Conservation (phyloP, 2,329 filamentous ascomycete genomes). For the Juglanconis oblonga region DNA sequence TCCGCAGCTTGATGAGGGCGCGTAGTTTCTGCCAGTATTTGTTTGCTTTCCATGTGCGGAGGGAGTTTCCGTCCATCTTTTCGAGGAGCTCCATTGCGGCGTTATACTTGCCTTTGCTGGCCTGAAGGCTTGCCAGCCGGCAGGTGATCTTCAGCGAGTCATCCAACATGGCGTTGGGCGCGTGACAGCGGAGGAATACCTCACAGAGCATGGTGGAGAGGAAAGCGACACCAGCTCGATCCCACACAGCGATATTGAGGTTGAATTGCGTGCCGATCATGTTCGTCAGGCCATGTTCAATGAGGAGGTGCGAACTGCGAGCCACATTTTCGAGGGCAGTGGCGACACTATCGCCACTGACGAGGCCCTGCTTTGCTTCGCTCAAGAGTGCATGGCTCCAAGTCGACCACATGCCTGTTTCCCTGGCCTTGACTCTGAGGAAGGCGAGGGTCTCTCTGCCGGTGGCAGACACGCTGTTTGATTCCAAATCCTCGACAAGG, state of each 20-base stretch:
- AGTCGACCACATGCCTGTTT: slow-evolving; percentile 80
- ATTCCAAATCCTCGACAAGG: slow-evolving; percentile 67
- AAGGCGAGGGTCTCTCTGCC: slow-evolving; percentile 81
- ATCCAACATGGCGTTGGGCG: slow-evolving; percentile 58
- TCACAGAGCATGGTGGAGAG: slow-evolving; percentile 63
- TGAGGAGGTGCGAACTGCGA: slow-evolving; percentile 78
- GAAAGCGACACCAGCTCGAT: slow-evolving; percentile 63
- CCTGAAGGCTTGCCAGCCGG: slow-evolving; percentile 64
- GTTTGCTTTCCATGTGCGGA: slow-evolving; percentile 73
- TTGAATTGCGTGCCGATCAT: slow-evolving; percentile 73
- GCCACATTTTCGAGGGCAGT: slow-evolving; percentile 72
- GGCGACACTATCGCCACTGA: slow-evolving; percentile 64
- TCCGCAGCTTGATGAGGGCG: slow-evolving; percentile 62
- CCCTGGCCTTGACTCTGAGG: slow-evolving; percentile 80
- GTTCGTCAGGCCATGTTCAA: slow-evolving; percentile 70
- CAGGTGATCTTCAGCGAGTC: slow-evolving; percentile 75
- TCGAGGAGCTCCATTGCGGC: slow-evolving; percentile 62
- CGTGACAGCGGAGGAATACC: slow-evolving; percentile 72
- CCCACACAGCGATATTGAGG: slow-evolving; percentile 71
- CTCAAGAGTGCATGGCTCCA: slow-evolving; percentile 80
- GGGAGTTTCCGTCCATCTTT: slow-evolving; percentile 35
- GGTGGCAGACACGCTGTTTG: slow-evolving; percentile 70
- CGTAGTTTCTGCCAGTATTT: slow-evolving; percentile 70
- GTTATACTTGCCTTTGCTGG: slow-evolving; percentile 67
- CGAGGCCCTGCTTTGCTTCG: slow-evolving; percentile 77